Evolutionary conservation across 2,329 filamentous ascomycete genomes (phyloP).

Genomic region (Ceratocystis albifundus): DNA sequence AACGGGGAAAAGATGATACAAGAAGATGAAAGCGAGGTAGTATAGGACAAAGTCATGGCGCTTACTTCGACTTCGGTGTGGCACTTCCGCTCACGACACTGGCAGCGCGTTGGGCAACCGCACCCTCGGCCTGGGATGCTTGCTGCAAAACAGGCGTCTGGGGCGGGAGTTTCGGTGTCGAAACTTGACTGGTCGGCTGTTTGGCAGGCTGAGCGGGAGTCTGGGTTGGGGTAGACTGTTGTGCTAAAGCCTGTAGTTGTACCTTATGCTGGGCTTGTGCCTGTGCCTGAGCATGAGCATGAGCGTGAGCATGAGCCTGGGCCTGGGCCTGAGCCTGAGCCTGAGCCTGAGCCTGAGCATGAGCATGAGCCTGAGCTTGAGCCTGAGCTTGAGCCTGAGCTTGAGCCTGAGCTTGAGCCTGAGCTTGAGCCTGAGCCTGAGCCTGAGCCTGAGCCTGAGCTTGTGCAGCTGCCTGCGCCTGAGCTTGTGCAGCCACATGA

Average conservation of each 20-base stretch:
- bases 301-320: constrained; percentile 22
- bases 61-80: constrained; percentile 28
- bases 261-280: constrained; percentile 23
- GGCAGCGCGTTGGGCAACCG: constrained; percentile 23
- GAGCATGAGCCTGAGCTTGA: constrained; percentile 24
- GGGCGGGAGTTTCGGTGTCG: constrained; percentile 16
- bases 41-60: background rate
- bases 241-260: constrained; percentile 22
- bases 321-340: constrained; percentile 22
- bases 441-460: constrained; percentile 26
- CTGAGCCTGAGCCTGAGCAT: constrained; percentile 16
- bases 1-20: background rate
- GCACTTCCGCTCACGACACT: constrained; percentile 34
- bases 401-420: constrained; percentile 17
- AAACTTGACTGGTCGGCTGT: background rate
- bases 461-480: background rate
- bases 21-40: background rate
- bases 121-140: constrained; percentile 9
- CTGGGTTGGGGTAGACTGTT: constrained; percentile 23
- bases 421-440: constrained; percentile 13
- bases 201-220: background rate
- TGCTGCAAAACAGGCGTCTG: constrained; percentile 11
- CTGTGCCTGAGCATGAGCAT: constrained; percentile 21
- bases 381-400: constrained; percentile 20
- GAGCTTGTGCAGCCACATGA: constrained; percentile 24